Conservation (phyloP, 768 basidiomycete genomes). For the Pleurotus tuoliensis region DNA sequence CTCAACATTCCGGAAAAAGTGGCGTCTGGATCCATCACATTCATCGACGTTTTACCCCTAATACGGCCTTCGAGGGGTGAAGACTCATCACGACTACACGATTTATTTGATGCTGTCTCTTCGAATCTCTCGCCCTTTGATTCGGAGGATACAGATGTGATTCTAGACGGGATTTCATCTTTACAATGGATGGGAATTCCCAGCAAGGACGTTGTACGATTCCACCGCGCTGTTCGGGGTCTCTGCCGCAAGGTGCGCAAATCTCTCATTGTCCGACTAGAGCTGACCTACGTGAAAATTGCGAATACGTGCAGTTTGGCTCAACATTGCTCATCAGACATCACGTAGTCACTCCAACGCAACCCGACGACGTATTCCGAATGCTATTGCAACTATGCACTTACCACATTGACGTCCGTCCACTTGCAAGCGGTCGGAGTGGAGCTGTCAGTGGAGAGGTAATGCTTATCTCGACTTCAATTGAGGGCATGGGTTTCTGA, state of each 20-base stretch:
- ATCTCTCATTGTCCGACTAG: neutral
- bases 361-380: slow-evolving; percentile 58
- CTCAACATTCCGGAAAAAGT: slow-evolving; percentile 33
- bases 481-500: neutral
- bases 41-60: slow-evolving; percentile 48
- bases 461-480: slow-evolving; percentile 11
- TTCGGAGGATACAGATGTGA: slow-evolving; percentile 35
- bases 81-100: slow-evolving; percentile 21
- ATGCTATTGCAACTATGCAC: slow-evolving; percentile 58
- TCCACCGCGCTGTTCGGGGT: slow-evolving; percentile 55
- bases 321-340: slow-evolving; percentile 61
- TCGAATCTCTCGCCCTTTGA: slow-evolving; percentile 16
- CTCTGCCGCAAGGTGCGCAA: slow-evolving; percentile 49
- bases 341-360: slow-evolving; percentile 51
- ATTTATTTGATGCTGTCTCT: slow-evolving; percentile 31
- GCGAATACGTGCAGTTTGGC: slow-evolving; percentile 33
- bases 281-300: no score
- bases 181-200: slow-evolving; percentile 72
- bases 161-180: slow-evolving; percentile 67
- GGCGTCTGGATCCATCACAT: slow-evolving; percentile 38
- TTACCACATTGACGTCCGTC: slow-evolving; percentile 69
- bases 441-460: slow-evolving; percentile 80
- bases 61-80: slow-evolving; percentile 24
- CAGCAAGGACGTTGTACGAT: slow-evolving; percentile 45
- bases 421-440: slow-evolving; percentile 71